A percentile compares a stretch with the other conserved stretches of the same genome.
Evolutionary conservation across 116 monocot species (phyloP).

Genomic region (Phalaenopsis hybrid): DNA sequence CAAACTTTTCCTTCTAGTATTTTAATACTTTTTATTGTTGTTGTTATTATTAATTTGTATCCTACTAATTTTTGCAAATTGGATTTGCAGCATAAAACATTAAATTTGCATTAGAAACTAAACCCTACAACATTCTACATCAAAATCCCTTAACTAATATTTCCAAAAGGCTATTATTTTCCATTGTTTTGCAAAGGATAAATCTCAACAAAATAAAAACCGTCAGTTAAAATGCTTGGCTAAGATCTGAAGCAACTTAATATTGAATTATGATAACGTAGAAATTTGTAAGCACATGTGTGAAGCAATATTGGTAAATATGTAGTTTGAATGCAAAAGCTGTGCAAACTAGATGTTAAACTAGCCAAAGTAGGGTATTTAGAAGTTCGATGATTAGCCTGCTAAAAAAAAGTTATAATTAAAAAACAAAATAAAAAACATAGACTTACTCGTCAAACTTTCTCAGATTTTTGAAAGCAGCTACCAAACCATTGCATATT

Average conservation of each 20-base stretch:
- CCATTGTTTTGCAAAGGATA: neutral
- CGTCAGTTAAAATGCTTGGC: neutral
- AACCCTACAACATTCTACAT: neutral
- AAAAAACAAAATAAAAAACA: neutral
- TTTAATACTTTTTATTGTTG: too few species aligned
- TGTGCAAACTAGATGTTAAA: neutral
- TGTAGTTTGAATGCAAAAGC: neutral
- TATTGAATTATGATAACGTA: too few species aligned
- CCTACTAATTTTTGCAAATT: too few species aligned
- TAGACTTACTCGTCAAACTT: constrained; percentile 33
- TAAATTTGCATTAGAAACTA: too few species aligned
- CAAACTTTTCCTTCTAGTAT: too few species aligned
- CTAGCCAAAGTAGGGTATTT: neutral
- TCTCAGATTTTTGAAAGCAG: constrained; percentile 40
- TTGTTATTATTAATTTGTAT: too few species aligned
- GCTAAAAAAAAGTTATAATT: neutral
- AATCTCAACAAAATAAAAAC: neutral
- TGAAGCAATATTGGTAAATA: neutral
- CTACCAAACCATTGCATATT: constrained; percentile 35
- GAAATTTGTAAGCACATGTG: too few species aligned
- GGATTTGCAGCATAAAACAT: too few species aligned
- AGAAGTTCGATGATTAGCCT: neutral
- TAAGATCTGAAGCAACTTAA: neutral
- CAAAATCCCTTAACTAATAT: neutral
- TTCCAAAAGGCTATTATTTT: neutral